phyloP scores from a whole-genome alignment of 805 yeast species.

The Lachancea kluyveri region DNA sequence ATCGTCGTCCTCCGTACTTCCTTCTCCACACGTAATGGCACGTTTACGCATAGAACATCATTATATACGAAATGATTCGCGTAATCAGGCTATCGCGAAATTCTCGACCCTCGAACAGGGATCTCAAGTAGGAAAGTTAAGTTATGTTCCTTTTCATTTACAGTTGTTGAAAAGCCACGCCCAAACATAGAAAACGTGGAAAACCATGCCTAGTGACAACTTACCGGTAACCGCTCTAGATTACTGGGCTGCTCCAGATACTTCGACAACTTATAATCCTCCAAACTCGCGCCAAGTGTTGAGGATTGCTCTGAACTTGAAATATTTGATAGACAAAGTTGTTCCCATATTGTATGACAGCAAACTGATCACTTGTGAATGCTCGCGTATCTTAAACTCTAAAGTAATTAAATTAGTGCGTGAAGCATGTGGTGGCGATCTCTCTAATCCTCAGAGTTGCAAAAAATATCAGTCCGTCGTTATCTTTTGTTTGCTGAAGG shows the following conservation, averaged over 20 bases:
- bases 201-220: too few relatives aligned
- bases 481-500: conserved; percentile 65
- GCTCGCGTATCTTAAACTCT: conserved; percentile 53
- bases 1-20: too few relatives aligned
- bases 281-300: conserved; percentile 65
- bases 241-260: conserved; percentile 4
- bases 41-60: too few relatives aligned
- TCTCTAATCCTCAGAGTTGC: conserved; percentile 46
- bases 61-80: too few relatives aligned
- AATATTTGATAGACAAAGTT: conserved; percentile 61
- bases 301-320: conserved; percentile 67
- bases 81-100: too few relatives aligned
- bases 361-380: conserved; percentile 44
- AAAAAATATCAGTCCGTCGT: conserved; percentile 61
- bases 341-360: conserved; percentile 60
- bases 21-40: too few relatives aligned
- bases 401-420: conserved; percentile 54
- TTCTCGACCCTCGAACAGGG: too few relatives aligned
- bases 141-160: too few relatives aligned
- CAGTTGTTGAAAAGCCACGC: too few relatives aligned
- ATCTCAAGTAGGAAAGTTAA: too few relatives aligned
- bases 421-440: conserved; percentile 77
- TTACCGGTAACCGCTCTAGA: conserved; percentile 2
- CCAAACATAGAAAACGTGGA: too few relatives aligned
- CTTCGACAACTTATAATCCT: conserved; percentile 12